Base-by-base conservation (phyloP, 805 yeast species). In the Grigorovia yakushimaensis region DNA sequence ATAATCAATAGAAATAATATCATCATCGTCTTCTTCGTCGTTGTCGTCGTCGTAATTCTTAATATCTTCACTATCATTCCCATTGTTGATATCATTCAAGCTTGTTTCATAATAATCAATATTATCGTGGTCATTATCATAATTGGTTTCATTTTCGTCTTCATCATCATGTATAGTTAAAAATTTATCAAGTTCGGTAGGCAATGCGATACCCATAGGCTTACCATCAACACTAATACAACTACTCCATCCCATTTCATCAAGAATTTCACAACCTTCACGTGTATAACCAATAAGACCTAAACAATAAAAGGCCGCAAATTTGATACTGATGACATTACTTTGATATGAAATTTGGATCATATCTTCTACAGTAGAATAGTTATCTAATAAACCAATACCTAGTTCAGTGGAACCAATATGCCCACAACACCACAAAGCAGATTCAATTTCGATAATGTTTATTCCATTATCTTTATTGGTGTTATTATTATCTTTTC, bases 371-470 rank as follows among this genome's bases (percentile, higher is more conserved):
- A 78, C 71, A 47, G 78, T 65, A 1, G 76, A 75, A 51, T 66
- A 70, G 33, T 73, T 73, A 49, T 80, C 86, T 36, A 81, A 55
- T 40, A 82, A 66, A 17, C 73, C 68, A 17, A 84, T 79, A 0
- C 97, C 97, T 45, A 73, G 67, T 9, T 75, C 74, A 1, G 88
- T 77, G 0, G 88, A 77, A 1, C 89, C 89, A 27, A 89, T 79
- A 56, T 82, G 81, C 0, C 96, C 97, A 33, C 87, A 71, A 1
- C 94, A 81, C 97, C 97, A 91, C 35, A 91, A 56, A 33, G 83
- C 77, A 10, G 89, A 85, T 58, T 86, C 87, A 22, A 91, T 62
- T 51, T 73, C 73, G 8, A 68, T 64, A 6, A 71, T 70, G 5
- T 67, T 67, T 19, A 27, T 24, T 1, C 67, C 72, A 4, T 51